A percentile compares a stretch with the other conserved stretches of the same genome.
These are phyloP conservation scores for Ceratobasidium sp. DNA, from an alignment of 1,284 basidiomycete genomes.

Conservation along the genomic window DNA sequence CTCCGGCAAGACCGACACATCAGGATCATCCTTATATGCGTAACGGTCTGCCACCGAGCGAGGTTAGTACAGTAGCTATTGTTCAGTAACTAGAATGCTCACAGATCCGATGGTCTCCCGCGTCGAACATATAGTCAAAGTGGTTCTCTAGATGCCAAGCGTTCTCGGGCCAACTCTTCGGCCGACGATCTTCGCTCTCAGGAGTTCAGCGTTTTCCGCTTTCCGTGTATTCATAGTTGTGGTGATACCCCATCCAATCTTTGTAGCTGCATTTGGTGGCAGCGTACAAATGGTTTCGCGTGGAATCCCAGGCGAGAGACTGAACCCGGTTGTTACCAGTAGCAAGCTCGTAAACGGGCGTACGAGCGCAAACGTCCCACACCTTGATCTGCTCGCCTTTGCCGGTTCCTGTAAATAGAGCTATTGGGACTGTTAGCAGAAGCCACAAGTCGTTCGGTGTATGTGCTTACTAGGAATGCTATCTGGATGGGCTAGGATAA, in stretches of 20 bases:
- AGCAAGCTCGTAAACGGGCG: slow-evolving; percentile 37
- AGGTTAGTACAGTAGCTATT: background rate
- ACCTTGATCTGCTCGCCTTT: slow-evolving; percentile 25
- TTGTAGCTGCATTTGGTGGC: slow-evolving; percentile 32
- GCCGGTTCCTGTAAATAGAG: slow-evolving; percentile 25
- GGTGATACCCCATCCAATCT: slow-evolving; percentile 39
- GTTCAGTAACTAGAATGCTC: background rate
- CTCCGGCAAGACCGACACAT: slow-evolving; percentile 3
- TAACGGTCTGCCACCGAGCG: slow-evolving; percentile 20
- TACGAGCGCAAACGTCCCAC: slow-evolving; percentile 41
- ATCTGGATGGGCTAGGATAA: slow-evolving; percentile 15
- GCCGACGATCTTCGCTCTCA: slow-evolving; percentile 11
- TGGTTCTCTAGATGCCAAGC: slow-evolving; percentile 39
- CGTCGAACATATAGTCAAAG: slow-evolving; percentile 35
- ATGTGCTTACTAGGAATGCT: slow-evolving; percentile 25
- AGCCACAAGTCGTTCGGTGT: no score
- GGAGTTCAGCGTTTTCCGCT: slow-evolving; percentile 29
- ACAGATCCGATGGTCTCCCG: slow-evolving; percentile 36
- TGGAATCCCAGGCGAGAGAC: slow-evolving; percentile 36
- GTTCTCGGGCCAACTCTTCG: slow-evolving; percentile 35
- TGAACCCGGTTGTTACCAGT: slow-evolving; percentile 42
- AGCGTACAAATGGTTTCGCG: slow-evolving; percentile 28
- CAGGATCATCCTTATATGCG: slow-evolving; percentile 34
- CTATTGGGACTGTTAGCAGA: no score
- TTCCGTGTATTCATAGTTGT: slow-evolving; percentile 43